Evolutionary conservation across 139 green algal genomes (phyloP).

Genomic region (Zygnema circumcarinatum): DNA sequence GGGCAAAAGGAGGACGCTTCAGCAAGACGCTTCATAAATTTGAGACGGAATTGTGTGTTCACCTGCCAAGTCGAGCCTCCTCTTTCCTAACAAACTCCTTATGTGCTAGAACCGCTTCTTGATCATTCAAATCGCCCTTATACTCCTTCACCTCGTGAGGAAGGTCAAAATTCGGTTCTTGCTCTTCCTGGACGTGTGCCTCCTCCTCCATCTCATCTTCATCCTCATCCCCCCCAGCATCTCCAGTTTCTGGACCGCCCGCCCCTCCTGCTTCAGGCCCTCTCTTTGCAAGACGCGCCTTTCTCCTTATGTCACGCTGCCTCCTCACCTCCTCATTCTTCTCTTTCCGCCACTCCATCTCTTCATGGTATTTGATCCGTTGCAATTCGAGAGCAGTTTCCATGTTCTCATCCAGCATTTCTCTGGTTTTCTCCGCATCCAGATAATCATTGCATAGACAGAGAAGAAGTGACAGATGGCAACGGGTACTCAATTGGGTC

Average conservation of each 20-base stretch:
- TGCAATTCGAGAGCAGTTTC: constrained; percentile 31
- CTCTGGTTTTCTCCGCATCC: background rate
- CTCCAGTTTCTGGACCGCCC: constrained; percentile 3
- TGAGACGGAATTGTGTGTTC: too few relatives aligned
- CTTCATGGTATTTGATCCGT: background rate
- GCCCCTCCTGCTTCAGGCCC: background rate
- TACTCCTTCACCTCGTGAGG: constrained; percentile 50
- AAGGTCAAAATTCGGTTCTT: constrained; percentile 46
- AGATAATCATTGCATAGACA: constrained; percentile 51
- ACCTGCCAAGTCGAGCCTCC: constrained; percentile 38
- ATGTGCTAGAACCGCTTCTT: constrained; percentile 48
- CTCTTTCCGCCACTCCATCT: constrained; percentile 28
- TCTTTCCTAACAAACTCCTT: constrained; percentile 46
- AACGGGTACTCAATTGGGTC: background rate
- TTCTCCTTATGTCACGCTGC: background rate
- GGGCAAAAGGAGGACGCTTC: too few relatives aligned
- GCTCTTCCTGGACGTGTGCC: constrained; percentile 30
- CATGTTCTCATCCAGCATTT: constrained; percentile 50
- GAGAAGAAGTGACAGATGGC: constrained; percentile 21
- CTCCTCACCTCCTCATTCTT: constrained; percentile 22
- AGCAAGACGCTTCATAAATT: too few relatives aligned
- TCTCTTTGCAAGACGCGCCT: constrained; percentile 3
- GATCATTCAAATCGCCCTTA: constrained; percentile 38
- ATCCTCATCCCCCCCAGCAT: constrained; percentile 9
- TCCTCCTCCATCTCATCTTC: constrained; percentile 9